A percentile compares a stretch with the other conserved stretches of the same genome.
These are phyloP conservation scores for Gossypium trilobum DNA, from an alignment of 441 rosid genomes.

Conservation along the genomic window DNA sequence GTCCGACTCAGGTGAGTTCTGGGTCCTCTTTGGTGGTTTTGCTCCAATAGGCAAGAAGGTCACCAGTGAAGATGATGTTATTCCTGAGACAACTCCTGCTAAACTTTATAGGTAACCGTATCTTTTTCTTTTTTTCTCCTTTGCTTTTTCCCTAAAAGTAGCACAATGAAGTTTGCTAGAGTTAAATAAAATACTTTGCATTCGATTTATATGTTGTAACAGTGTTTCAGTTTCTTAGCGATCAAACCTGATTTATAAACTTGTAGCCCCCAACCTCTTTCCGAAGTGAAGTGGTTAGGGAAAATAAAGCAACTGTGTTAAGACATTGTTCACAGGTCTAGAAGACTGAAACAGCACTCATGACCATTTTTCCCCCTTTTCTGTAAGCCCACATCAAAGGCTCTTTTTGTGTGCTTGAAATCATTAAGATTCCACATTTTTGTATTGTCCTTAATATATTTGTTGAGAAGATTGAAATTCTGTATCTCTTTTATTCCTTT, in stretches of 20 bases:
- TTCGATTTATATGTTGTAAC: conserved; percentile 1
- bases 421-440: neutral
- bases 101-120: conserved; percentile 56
- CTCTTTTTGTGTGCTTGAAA: neutral
- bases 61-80: conserved; percentile 62
- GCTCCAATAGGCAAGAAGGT: conserved; percentile 94
- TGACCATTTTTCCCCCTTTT: neutral
- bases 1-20: conserved; percentile 96
- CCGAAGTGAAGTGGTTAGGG: neutral
- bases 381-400: neutral
- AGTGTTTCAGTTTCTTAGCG: neutral
- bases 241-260: neutral
- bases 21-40: conserved; percentile 99
- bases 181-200: conserved; percentile 3
- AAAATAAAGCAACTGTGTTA: neutral
- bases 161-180: neutral
- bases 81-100: conserved; percentile 65
- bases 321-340: neutral
- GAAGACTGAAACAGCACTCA: neutral
- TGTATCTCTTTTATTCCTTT: too few relatives aligned
- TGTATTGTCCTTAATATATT: neutral
- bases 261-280: neutral
- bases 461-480: too few relatives aligned
- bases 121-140: conserved; percentile 1
- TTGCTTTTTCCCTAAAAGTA: neutral